phyloP scores from a whole-genome alignment of 768 basidiomycete species.

The Mycena galericulata region DNA sequence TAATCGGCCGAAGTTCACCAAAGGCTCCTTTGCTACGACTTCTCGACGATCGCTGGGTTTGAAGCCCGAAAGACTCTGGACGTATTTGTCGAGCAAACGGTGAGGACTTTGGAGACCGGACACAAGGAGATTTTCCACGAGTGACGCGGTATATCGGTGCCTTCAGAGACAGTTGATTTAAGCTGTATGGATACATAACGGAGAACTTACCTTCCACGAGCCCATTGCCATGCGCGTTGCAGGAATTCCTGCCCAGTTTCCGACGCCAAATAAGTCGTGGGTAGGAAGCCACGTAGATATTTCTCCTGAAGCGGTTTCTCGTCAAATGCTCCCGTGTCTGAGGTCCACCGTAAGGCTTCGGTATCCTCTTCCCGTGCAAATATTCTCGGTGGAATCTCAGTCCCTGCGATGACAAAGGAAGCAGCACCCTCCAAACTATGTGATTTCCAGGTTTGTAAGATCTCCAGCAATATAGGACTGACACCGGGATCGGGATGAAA shows the following conservation, averaged over 20 bases:
- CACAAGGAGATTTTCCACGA: constrained; percentile 7
- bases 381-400: not conserved
- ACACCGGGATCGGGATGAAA: not conserved
- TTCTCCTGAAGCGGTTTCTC: not conserved
- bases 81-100: constrained; percentile 4
- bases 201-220: constrained; percentile 16
- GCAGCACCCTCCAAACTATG: not conserved
- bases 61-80: not conserved
- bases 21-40: not conserved
- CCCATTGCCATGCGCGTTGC: constrained; percentile 17
- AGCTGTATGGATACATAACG: not conserved
- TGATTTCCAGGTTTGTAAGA: not conserved
- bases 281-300: constrained; percentile 25
- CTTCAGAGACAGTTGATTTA: not conserved
- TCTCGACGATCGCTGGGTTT: not conserved
- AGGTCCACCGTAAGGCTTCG: not conserved
- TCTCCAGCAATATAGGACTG: not conserved
- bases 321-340: constrained; percentile 27
- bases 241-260: constrained; percentile 3
- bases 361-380: not conserved
- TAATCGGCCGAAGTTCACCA: not conserved
- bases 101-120: constrained; percentile 19
- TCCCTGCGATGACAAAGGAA: constrained; percentile 7
- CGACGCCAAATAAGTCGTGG: not conserved
- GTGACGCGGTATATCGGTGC: constrained; percentile 22